Conservation (phyloP, 805 yeast genomes). For the Yarrowia alimentaria region DNA sequence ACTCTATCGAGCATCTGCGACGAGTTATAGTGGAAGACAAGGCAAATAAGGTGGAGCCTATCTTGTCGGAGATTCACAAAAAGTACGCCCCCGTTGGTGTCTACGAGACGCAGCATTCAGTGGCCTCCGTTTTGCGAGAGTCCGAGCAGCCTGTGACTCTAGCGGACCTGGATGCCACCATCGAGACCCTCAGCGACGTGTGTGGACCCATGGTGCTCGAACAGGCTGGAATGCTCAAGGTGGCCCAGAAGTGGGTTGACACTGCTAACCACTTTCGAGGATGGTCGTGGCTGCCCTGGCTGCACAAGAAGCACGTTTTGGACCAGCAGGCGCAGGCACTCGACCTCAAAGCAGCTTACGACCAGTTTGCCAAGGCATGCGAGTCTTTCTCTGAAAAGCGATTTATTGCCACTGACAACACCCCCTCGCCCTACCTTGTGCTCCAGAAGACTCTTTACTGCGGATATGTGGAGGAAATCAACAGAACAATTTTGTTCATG, state of each 20-base stretch:
- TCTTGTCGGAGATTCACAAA: slow-evolving; percentile 7
- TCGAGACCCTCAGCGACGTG: background rate
- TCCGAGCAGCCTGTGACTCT: slow-evolving; percentile 6
- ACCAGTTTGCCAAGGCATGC: background rate
- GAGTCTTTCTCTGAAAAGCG: slow-evolving; percentile 14
- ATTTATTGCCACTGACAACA: background rate
- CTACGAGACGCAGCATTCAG: slow-evolving; percentile 9
- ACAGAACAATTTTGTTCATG: slow-evolving; percentile 7
- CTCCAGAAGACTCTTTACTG: slow-evolving; percentile 16
- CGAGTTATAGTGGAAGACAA: slow-evolving; percentile 8
- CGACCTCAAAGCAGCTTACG: background rate
- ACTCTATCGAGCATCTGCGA: slow-evolving; percentile 6
- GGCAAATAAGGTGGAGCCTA: background rate
- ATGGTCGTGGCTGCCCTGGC: slow-evolving; percentile 17
- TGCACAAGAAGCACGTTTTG: background rate
- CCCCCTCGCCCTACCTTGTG: background rate
- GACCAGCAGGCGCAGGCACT: slow-evolving; percentile 13
- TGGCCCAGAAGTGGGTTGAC: slow-evolving; percentile 5
- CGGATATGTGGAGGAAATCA: slow-evolving; percentile 10
- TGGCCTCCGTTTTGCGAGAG: background rate
- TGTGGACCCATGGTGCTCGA: slow-evolving; percentile 11
- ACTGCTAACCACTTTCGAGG: slow-evolving; percentile 9
- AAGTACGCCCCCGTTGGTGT: slow-evolving; percentile 10
- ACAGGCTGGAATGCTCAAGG: background rate
- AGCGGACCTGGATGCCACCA: slow-evolving; percentile 1